Evolutionary conservation across 192 early-diverging fungal genomes (phyloP), one percentile per base, ranked within the genome.

Genomic region (Coemansia sp.): DNA sequence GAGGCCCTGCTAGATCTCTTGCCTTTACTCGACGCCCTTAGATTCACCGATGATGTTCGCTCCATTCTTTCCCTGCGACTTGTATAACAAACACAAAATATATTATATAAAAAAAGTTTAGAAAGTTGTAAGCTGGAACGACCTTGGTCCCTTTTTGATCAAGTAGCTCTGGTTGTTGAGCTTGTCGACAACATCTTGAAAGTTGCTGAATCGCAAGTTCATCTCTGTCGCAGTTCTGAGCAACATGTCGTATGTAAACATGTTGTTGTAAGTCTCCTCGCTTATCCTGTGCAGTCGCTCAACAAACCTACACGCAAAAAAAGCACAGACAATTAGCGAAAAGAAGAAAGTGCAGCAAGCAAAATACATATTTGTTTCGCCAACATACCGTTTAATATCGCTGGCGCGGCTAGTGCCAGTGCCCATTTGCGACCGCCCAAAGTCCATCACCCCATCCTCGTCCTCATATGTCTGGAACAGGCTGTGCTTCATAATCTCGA

Each of bases 131-230:
- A 92, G 73, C 57, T 88, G 87, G 67, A 91, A 93, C 15, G 84
- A 77, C 46, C 83, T 63, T 11, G 87, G 74, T 10, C 90, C 90
- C 59, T 89, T 91, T 69, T 89, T 91, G 27, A 93, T 76, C 46
- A 93, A 54, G 64, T 89, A 91, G 74, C 78, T 87, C 60, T 93
- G 89, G 62, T 89, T 86, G 81, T 93, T 93, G 40, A 93, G 74
- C 12, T 71, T 82, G 54, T 93, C 91, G 5, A 93, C 56, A 53
- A 93, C 75, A n/a, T 82, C 83, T 62, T 82, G 80, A 63, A 93
- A 91, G 51, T 87, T 86, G 6, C 69, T 73, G 59, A 74, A 86
- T 29, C 82, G 77, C 56, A 89, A 42, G 47, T 77, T 61, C 64
- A 88, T 81, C 37, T 86, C 77, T 59, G 83, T 73, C 10, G 85